Base-by-base conservation (phyloP, 176 grass and related monocot species). In the Phoenix roebelenii region DNA sequence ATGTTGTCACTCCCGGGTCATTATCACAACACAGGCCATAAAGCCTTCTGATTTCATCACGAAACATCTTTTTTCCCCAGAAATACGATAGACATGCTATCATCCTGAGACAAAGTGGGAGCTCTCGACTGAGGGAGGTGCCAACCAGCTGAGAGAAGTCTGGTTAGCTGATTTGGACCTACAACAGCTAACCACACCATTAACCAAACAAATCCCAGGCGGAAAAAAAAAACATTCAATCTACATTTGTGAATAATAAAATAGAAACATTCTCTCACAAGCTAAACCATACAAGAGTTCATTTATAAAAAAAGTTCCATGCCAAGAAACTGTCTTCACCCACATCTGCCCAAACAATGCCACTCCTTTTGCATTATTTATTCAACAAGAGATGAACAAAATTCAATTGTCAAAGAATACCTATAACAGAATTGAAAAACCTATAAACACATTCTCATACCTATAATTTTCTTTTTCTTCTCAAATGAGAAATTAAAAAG, bases 391-490 rank as follows among this genome's bases (percentile, higher is more conserved):
- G 25, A 60, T 60, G 28, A 32, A 35, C 15, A 39, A 32, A 35
- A 60, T 59, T 26, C 17, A 18, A 60, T 30, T 3, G 30, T 17
- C 16, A 60, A 60, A 60, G 58, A 60, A 60, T 60, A 30, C 23
- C 58, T 60, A 39, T 39, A n/a, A 35, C 18, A 44, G 18, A 39
- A 60, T n/a, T 60, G 16, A 18, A 60, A 17, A 32, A 32, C 26
- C 58, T 60, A 60, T 60, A 32, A 29, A 7, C 17, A 60, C 26
- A 44, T 44, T 29, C 30, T 18, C 5, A 60, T 29, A 60, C 6
- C 4, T 60, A 60, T 16, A 17, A 5, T 17, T n/a, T n/a, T 30
- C 3, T 29, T 3, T 30, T 60, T 28, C 58, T 25, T 35, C 16
- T 60, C 20, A 56, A 22, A 56, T 22, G 22, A 60, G 30, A n/a